Evolutionary conservation across 164 flowering plant species (phyloP), one percentile per base, ranked within the genome.

Genomic region (Kalanchoe fedtschenkoi): DNA sequence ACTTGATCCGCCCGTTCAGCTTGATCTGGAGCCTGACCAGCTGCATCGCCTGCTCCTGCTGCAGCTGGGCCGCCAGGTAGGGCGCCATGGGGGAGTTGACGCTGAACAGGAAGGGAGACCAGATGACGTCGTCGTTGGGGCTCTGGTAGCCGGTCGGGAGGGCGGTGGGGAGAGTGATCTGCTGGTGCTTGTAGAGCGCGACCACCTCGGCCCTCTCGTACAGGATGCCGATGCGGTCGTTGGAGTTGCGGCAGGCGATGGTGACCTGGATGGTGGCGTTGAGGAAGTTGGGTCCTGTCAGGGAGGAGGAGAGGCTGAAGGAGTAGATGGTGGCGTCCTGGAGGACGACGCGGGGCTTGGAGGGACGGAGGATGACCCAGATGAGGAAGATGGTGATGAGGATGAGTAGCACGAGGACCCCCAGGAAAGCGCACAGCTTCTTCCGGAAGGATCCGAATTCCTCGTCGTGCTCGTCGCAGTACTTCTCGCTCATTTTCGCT

Each of bases 331-430:
- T 66, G 38, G 51, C 66, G 63, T 70, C 73, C 39, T 66, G 66
- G 63, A 70, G 68, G 65, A 65, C 28, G 65, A 69, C 60, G 9
- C 28, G 16, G 42, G 72, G 72, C 30, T 67, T 71, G 2, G 60
- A 61, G 9, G 81, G 81, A 6, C 68, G 73, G 33, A 77, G 76
- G 42, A 77, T 61, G 32, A 62, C 44, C 73, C 73, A 75, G 15
- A 72, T 33, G 3, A 77, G 58, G 66, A 77, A 66, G 58, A 75
- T 43, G 6, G 54, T 24, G 41, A 74, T 35, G 32, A 69, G 68
- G 54, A 71, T 16, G 1, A 64, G 3, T 19, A 69, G 7, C 34
- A 71, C 4, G 60, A 74, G 46, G 68, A n/a, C 16, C 13, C 67
- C 14, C 21, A 67, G 17, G 0, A 41, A 47, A 2, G 44, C 68